Evolutionary conservation across 106 monocot genomes (phyloP).

Genomic region (Dendrobium chrysotoxum): DNA sequence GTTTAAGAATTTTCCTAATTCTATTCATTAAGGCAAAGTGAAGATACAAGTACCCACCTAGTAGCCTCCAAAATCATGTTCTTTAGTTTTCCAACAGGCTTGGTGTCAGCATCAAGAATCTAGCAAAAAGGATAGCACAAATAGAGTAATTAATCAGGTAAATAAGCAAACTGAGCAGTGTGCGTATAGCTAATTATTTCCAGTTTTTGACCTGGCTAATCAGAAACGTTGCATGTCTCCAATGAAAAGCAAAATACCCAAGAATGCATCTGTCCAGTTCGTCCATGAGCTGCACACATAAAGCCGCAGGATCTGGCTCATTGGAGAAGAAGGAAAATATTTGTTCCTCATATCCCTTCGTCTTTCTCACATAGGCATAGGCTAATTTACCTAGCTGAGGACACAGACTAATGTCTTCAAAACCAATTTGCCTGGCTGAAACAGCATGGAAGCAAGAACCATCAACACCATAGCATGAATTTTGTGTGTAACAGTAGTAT

Average conservation of each 20-base stretch:
- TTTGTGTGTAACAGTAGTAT: too few relatives aligned
- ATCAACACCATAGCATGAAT: neutral
- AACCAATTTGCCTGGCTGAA: slow-evolving; percentile 84
- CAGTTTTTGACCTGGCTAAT: slow-evolving; percentile 46
- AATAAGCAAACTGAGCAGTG: neutral
- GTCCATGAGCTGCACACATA: slow-evolving; percentile 64
- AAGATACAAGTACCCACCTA: slow-evolving; percentile 30
- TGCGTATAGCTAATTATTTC: neutral
- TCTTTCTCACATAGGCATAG: slow-evolving; percentile 56
- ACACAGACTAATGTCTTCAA: slow-evolving; percentile 45
- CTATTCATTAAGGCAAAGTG: neutral
- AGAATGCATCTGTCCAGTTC: slow-evolving; percentile 92
- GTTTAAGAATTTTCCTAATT: neutral
- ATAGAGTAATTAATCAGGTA: neutral
- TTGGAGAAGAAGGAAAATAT: slow-evolving; percentile 60
- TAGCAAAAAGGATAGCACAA: slow-evolving; percentile 5
- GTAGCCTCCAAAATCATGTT: slow-evolving; percentile 82
- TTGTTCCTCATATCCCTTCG: slow-evolving; percentile 50
- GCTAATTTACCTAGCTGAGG: slow-evolving; percentile 67
- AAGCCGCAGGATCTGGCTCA: slow-evolving; percentile 31
- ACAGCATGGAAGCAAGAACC: neutral
- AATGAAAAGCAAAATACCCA: slow-evolving; percentile 86
- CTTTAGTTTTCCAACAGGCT: slow-evolving; percentile 64
- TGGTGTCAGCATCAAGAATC: slow-evolving; percentile 49
- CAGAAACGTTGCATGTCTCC: slow-evolving; percentile 56